A percentile compares a stretch with the other conserved stretches of the same genome.
These are phyloP conservation scores for Leccinellum albellum DNA, from an alignment of 768 basidiomycete genomes.

Conservation along the genomic window DNA sequence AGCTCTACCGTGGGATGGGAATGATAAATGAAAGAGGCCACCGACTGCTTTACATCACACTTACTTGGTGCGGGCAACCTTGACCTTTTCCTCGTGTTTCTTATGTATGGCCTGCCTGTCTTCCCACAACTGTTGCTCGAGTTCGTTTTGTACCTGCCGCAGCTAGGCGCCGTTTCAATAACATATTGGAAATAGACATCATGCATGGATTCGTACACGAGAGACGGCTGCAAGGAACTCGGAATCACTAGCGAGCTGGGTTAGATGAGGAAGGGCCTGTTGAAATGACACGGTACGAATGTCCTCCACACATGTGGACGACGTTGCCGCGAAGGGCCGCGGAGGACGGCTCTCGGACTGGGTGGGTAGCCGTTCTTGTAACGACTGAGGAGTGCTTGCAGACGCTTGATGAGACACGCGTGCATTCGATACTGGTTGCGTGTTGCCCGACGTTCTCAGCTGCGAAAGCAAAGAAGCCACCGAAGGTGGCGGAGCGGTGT, in stretches of 20 bases:
- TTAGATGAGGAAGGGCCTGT: slow-evolving; percentile 65
- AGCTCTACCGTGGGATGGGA: slow-evolving; percentile 43
- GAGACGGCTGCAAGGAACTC: slow-evolving; percentile 46
- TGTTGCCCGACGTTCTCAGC: slow-evolving; percentile 37
- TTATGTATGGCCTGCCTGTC: slow-evolving; percentile 59
- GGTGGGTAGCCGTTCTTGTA: slow-evolving; percentile 12
- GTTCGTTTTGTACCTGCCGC: slow-evolving; percentile 62
- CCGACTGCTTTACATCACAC: slow-evolving; percentile 17
- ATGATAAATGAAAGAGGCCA: slow-evolving; percentile 1
- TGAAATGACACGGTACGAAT: slow-evolving; percentile 56
- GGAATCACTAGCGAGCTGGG: slow-evolving; percentile 53
- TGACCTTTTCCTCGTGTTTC: slow-evolving; percentile 70
- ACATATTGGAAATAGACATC: neutral
- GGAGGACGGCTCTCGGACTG: slow-evolving; percentile 12
- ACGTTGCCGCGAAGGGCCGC: slow-evolving; percentile 3
- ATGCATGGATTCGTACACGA: slow-evolving; percentile 40
- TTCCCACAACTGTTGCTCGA: slow-evolving; percentile 67
- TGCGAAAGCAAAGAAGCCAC: slow-evolving; percentile 67
- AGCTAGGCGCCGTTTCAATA: slow-evolving; percentile 42
- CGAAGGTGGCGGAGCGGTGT: slow-evolving; percentile 29
- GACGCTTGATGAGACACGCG: neutral
- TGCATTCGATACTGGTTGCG: slow-evolving; percentile 8
- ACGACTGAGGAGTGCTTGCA: slow-evolving; percentile 8
- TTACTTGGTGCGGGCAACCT: slow-evolving; percentile 63
- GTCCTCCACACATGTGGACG: slow-evolving; percentile 30